Evolutionary conservation across 495 filamentous ascomycete species (phyloP).

Genomic region (Parathielavia appendiculata): DNA sequence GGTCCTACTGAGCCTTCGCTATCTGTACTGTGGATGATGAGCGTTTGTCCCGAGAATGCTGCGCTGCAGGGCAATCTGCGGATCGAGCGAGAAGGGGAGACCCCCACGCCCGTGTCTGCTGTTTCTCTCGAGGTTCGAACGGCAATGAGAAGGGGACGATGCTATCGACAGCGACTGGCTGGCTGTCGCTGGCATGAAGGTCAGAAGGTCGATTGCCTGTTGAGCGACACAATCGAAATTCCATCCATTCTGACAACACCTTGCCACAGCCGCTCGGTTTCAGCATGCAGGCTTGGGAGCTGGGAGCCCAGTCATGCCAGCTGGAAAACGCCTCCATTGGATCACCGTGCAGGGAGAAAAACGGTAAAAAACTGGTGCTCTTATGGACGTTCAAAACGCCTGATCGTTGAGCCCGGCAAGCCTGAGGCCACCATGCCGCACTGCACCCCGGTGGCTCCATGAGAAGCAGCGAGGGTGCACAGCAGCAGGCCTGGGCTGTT

Average conservation of each 20-base stretch:
- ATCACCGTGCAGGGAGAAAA: background rate
- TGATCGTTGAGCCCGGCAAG: slow-evolving; percentile 20
- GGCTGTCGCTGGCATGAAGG: background rate
- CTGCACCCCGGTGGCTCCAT: slow-evolving; percentile 3
- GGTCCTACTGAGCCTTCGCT: background rate
- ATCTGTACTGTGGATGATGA: background rate
- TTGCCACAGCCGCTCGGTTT: slow-evolving; percentile 13
- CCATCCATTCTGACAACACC: slow-evolving; percentile 5
- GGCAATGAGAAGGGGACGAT: slow-evolving; percentile 19
- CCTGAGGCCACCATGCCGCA: slow-evolving; percentile 17
- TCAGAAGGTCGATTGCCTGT: background rate
- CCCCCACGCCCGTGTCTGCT: slow-evolving; percentile 8
- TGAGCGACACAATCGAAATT: slow-evolving; percentile 5
- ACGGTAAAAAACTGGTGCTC: background rate
- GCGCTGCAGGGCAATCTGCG: slow-evolving; percentile 10
- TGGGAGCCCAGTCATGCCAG: slow-evolving; percentile 7
- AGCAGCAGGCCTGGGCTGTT: slow-evolving; percentile 12
- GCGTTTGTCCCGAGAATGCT: slow-evolving; percentile 8
- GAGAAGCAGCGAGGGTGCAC: background rate
- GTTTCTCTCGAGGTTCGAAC: slow-evolving; percentile 3
- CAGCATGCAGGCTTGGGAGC: slow-evolving; percentile 17
- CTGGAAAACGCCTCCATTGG: slow-evolving; percentile 14
- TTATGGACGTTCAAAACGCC: slow-evolving; percentile 13
- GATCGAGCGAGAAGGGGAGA: background rate
- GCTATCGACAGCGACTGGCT: background rate